Evolutionary conservation across 1,284 basidiomycete species (phyloP).

Genomic region (Moniliella sp.): DNA sequence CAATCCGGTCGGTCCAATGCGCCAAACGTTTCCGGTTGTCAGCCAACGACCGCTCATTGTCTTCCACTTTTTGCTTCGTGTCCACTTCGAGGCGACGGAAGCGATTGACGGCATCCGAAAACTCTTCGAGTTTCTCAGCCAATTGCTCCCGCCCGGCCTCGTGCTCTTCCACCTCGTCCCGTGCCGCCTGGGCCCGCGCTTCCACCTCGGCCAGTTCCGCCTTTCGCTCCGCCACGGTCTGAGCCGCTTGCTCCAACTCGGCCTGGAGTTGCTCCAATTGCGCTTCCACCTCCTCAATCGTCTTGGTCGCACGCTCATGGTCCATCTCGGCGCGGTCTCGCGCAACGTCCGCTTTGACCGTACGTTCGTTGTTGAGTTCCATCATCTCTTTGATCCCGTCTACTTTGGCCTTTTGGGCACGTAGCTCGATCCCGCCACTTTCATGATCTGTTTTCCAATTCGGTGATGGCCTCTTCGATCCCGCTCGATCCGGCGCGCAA

Average conservation of each 20-base stretch:
- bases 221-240: slow-evolving; percentile 44
- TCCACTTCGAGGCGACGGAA: slow-evolving; percentile 74
- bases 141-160: slow-evolving; percentile 53
- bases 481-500: slow-evolving; percentile 48
- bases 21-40: slow-evolving; percentile 47
- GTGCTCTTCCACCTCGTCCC: slow-evolving; percentile 33
- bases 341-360: slow-evolving; percentile 79
- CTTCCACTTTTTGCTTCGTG: slow-evolving; percentile 52
- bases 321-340: slow-evolving; percentile 75
- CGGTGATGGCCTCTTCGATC: slow-evolving; percentile 60
- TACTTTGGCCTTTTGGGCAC: slow-evolving; percentile 45
- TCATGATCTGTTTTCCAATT: slow-evolving; percentile 28
- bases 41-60: slow-evolving; percentile 45
- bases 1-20: slow-evolving; percentile 52
- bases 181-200: slow-evolving; percentile 44
- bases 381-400: slow-evolving; percentile 31
- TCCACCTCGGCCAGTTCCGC: slow-evolving; percentile 48
- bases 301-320: slow-evolving; percentile 45
- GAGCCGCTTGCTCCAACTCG: slow-evolving; percentile 33
- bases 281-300: slow-evolving; percentile 43
- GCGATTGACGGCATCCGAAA: slow-evolving; percentile 53
- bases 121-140: slow-evolving; percentile 58
- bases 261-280: slow-evolving; percentile 48
- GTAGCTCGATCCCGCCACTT: slow-evolving; percentile 38
- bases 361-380: slow-evolving; percentile 57